Evolutionary conservation across 169 alveolate species (phyloP), one percentile per base, ranked within the genome.

Genomic region (Cryptosporidium bovis): DNA sequence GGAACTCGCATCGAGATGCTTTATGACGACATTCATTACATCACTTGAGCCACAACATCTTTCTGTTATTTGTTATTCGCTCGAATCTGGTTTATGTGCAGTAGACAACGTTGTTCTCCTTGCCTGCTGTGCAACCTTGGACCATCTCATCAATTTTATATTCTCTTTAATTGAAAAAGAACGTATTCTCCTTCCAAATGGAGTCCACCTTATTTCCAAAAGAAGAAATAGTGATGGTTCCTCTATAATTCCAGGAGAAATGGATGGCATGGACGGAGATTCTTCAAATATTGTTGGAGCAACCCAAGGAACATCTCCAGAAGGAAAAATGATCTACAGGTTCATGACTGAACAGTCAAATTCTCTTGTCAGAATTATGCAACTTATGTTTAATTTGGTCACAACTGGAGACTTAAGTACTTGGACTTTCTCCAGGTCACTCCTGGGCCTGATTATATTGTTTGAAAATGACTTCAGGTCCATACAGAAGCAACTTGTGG

Each of bases 381-480:
- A 92, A 65, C 77, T 94, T 66, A 93, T 94, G 93, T 93, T 94
- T 82, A 94, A 93, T 71, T 90, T 94, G 53, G 90, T 94, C 71
- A 89, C 93, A 65, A 93, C 95, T 58, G 96, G 96, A 82, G 82
- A 27, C 10, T 51, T 65, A 34, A 50, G 85, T 62, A 93, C 97
- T 50, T 96, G 98, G 98, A 91, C 96, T 62, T 91, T 96, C 83
- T 94, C 97, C 34, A 90, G 97, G 34, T 97, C 98, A n/a, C 83
- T 96, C 40, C 90, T 96, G 71, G 98, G 97, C 3, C 83, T 96
- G 90, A 95, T 96, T 46, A 85, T 96, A 46, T 92, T 96, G 68
- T 93, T 91, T 89, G 90, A 92, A 34, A 87, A 85, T 65, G 96
- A 93, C 33, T 94, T 91, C 77, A 85, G 90, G 66, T 87, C 92